A percentile compares a stretch with the other conserved stretches of the same genome.
Conservation (phyloP, 2,329 filamentous ascomycete genomes). For the Hymenoscyphus infarciens region DNA sequence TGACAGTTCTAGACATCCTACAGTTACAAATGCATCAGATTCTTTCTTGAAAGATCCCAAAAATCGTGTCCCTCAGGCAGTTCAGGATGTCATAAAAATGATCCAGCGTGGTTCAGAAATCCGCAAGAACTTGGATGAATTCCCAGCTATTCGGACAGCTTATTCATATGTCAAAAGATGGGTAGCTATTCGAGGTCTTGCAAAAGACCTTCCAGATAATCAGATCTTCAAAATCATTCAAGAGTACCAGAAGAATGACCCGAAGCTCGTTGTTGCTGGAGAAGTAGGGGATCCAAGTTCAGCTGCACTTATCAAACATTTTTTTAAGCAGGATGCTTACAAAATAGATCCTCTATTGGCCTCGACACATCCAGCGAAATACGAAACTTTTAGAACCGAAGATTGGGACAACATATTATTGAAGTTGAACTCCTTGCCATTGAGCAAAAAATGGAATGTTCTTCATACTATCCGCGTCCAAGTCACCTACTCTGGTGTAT, state of each 20-base stretch:
- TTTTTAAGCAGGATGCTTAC: conserved; percentile 8
- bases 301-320: neutral
- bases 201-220: conserved; percentile 5
- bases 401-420: conserved; percentile 8
- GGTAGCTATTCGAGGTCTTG: conserved; percentile 9
- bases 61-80: conserved; percentile 2
- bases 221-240: conserved; percentile 11
- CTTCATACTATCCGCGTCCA: conserved; percentile 10
- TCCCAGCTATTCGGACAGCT: conserved; percentile 8
- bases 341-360: conserved; percentile 6
- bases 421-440: conserved; percentile 5
- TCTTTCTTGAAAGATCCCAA: conserved; percentile 9
- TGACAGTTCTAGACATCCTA: conserved; percentile 13
- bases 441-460: conserved; percentile 10
- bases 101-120: conserved; percentile 1
- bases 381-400: neutral
- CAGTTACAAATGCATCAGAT: conserved; percentile 13
- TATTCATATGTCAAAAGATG: conserved; percentile 16
- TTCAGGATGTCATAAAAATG: conserved; percentile 9
- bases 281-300: conserved; percentile 3
- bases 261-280: conserved; percentile 3
- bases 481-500: conserved; percentile 20
- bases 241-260: conserved; percentile 9
- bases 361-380: neutral
- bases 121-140: conserved; percentile 1